These are phyloP conservation scores for Mortierella sp. DNA, from an alignment of 371 early-diverging fungal genomes.

Conservation along the genomic window DNA sequence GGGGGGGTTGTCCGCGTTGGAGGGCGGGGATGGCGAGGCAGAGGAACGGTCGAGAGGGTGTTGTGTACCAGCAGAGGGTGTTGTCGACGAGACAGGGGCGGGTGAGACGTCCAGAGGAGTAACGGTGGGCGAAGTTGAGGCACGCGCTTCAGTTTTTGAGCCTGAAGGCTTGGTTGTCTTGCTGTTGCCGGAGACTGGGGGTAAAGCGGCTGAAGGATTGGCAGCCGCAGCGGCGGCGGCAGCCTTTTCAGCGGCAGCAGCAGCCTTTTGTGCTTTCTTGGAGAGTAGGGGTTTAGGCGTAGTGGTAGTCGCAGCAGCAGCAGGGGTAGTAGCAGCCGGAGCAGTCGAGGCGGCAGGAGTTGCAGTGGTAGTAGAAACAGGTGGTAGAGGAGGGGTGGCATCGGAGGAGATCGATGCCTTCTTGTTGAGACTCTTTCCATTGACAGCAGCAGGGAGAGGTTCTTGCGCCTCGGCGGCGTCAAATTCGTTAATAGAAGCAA, in stretches of 20 bases:
- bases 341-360: too few species aligned
- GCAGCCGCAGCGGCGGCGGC: neutral
- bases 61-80: neutral
- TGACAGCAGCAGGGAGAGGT: neutral
- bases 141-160: neutral
- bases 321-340: conserved; percentile 1
- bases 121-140: conserved; percentile 10
- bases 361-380: neutral
- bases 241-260: conserved; percentile 3
- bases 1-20: conserved; percentile 13
- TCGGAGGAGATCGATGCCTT: neutral
- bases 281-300: neutral
- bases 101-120: conserved; percentile 20
- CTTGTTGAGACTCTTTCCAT: neutral
- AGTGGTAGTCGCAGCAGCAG: neutral
- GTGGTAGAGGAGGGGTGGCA: neutral
- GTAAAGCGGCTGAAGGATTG: conserved; percentile 8
- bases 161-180: neutral
- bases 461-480: neutral
- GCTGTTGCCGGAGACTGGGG: conserved; percentile 12
- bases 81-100: neutral
- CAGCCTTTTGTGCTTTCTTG: conserved; percentile 19
- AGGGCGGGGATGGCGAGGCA: neutral
- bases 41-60: neutral
- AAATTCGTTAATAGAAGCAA: conserved; percentile 25